Evolutionary conservation across 2,329 filamentous ascomycete genomes (phyloP), one percentile per base, ranked within the genome.

Genomic region (Zasmidium citrigriseum): DNA sequence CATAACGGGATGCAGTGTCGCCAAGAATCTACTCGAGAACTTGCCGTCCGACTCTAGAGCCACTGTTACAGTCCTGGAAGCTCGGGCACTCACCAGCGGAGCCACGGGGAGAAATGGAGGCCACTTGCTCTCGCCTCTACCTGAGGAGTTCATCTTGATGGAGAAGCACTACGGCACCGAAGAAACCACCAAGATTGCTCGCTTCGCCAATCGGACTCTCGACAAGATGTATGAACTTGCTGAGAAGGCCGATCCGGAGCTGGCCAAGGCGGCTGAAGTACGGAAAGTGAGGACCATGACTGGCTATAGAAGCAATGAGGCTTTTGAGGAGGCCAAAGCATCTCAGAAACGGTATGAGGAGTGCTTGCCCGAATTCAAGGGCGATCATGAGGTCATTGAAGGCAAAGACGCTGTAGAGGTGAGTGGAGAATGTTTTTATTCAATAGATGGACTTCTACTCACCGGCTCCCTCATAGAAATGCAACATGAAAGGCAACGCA

Each of bases 91-190:
- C 2, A 52, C 52, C 12, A 62, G 58, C 16, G 61, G 61, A 9
- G 63, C 63, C 16, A 65, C 63, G 2, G 63, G 63, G 1, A 52
- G 63, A 16, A 65, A 65, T 59, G 63, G 63, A 22, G 63, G 63
- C 1, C 63, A 65, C 23, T 11, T 62, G 3, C 48, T 63, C 2
- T 59, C 58, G 2, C 60, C 63, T n/a, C n/a, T 63, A 3, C 61
- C 59, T 10, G 58, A 63, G 20, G 59, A 59, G 14, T 65, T 65
- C 20, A 38, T 22, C 2, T 34, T 27, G 0, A 51, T 62, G 10
- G 59, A 60, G 27, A 61, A 62, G 29, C 47, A 44, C 27, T 51
- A 57, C 11, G 63, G 63, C 3, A 52, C n/a, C 14, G 54, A 60
- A 11, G 59, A 60, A 41, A 55, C 63, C n/a, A 54, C 48, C 10